Evolutionary conservation across 305 asterid genomes (phyloP).

Genomic region (Petunia hybrid): DNA sequence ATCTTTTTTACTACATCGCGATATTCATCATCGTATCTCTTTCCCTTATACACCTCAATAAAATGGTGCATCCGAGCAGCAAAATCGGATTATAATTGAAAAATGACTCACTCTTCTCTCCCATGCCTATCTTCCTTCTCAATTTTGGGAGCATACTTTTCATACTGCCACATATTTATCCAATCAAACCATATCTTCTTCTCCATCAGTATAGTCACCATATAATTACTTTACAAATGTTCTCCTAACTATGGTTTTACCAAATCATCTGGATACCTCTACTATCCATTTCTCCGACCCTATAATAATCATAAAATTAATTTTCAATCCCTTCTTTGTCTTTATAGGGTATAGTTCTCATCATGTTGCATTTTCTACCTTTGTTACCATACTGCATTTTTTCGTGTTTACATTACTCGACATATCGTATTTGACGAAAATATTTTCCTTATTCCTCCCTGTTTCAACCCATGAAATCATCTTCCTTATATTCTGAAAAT

Average conservation of each 20-base stretch:
- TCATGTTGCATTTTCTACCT: neutral
- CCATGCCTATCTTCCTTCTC: neutral
- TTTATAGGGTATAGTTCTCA: neutral
- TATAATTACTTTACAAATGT: neutral
- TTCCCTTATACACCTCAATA: neutral
- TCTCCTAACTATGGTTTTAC: neutral
- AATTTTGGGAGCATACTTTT: conserved; percentile 7
- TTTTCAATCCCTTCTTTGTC: neutral
- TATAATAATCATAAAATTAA: too few relatives aligned
- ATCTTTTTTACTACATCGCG: neutral
- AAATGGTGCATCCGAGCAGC: neutral
- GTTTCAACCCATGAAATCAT: too few relatives aligned
- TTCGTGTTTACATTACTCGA: too few relatives aligned
- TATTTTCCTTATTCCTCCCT: too few relatives aligned
- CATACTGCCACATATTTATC: neutral
- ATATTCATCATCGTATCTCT: neutral
- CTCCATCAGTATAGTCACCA: neutral
- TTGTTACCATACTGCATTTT: too few relatives aligned
- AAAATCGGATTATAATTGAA: neutral
- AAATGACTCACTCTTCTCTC: neutral
- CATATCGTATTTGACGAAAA: too few relatives aligned
- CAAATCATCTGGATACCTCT: neutral
- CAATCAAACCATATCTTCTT: neutral
- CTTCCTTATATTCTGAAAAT: too few relatives aligned
- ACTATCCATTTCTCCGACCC: neutral